Base-by-base conservation (phyloP, 2,329 filamentous ascomycete species). In the Epichloe bromicola region DNA sequence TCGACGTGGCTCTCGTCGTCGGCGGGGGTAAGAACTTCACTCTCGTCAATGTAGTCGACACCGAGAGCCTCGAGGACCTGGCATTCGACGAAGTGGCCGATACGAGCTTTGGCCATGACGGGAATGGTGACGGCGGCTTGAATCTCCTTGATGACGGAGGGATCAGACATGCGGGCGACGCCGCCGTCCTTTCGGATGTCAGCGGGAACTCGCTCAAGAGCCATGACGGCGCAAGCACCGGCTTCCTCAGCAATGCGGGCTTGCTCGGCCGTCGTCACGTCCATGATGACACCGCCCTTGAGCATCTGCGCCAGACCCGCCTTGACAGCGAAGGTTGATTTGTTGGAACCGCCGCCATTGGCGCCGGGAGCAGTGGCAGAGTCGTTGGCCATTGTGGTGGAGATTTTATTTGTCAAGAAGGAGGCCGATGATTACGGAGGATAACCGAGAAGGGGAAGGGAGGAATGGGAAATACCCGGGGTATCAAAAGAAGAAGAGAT, bases 211-310 rank as follows among this genome's bases (percentile, higher is more conserved):
- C 93, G 86, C 79, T 97, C 93, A 55, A 98, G 84, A 39, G 93
- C 93, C 93, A 98, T 98, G 74, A 98, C 93, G 65, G 93, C 93
- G 60, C 83, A 86, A 55, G 93, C 93, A 56, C 93, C 93, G 55
- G 93, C 90, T 68, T 97, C 90, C 71, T 98, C 93, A 66, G 93
- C 93, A 67, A 98, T 96, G 71, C 88, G 88, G 56, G 93, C 90
- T 75, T 95, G 90, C 65, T 88, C 86, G 26, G 89, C 87, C 67
- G 91, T 88, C 56, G 94, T 88, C 53, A 97, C 93, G 70, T 98
- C 93, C 93, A 98, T 98, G 71, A 98, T 98, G 58, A 98, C 93
- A 63, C 93, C 93, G 66, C 93, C 93, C 78, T 97, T 96, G 71
- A 97, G 76, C 93, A 98, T 98, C 70, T 95, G 86, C 23, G 93